phyloP scores from a whole-genome alignment of 331 rosid genomes.

The Malus hybrid region DNA sequence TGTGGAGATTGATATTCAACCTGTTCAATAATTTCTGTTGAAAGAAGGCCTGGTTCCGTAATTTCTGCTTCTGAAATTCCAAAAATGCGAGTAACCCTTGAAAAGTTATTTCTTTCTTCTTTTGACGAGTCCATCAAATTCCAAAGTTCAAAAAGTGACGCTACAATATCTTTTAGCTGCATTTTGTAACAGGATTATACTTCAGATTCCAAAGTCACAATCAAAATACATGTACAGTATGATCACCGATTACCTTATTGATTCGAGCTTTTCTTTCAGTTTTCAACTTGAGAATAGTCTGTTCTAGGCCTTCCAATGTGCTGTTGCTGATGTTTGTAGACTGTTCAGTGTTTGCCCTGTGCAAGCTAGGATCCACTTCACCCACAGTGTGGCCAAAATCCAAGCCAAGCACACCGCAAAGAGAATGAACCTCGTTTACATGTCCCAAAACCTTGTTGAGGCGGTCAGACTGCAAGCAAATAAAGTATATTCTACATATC shows the following conservation, averaged over 20 bases:
- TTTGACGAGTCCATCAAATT: constrained; percentile 94
- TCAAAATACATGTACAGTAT: not conserved
- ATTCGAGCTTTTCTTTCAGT: constrained; percentile 65
- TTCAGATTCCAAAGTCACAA: not conserved
- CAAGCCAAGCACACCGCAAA: constrained; percentile 80
- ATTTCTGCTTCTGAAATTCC: constrained; percentile 57
- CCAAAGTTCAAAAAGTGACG: constrained; percentile 77
- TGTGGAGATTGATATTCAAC: constrained; percentile 26
- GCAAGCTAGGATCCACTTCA: constrained; percentile 92
- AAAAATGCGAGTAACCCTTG: constrained; percentile 44
- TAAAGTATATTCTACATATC: not conserved
- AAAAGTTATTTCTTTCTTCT: constrained; percentile 66
- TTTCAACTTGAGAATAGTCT: constrained; percentile 60
- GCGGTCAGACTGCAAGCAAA: constrained; percentile 69
- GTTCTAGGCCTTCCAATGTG: constrained; percentile 89
- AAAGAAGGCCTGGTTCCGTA: constrained; percentile 63
- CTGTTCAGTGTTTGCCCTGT: constrained; percentile 56
- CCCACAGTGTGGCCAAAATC: constrained; percentile 85
- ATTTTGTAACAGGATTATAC: constrained; percentile 13
- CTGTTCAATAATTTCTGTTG: constrained; percentile 68
- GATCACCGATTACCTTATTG: constrained; percentile 47
- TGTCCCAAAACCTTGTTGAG: constrained; percentile 81
- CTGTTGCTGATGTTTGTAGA: constrained; percentile 78
- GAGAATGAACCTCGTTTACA: constrained; percentile 86
- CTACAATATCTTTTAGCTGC: constrained; percentile 75